A percentile compares a stretch with the other conserved stretches of the same genome.
Evolutionary conservation across 2,329 filamentous ascomycete genomes (phyloP).

Genomic region (Alternaria brassicicola): DNA sequence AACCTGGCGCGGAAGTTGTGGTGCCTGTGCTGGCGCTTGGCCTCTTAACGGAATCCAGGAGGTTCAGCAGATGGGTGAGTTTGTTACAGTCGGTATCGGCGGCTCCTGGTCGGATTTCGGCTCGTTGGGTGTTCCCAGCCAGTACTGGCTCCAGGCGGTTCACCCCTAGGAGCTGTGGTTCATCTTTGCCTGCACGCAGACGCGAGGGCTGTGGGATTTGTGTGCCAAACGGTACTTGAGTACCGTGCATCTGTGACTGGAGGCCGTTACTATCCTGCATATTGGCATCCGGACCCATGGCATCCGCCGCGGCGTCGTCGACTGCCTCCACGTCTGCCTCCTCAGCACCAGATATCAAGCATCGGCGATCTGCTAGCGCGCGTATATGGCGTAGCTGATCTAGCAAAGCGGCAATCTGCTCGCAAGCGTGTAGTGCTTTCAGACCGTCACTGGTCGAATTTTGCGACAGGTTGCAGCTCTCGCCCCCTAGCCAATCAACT

Average conservation of each 20-base stretch:
- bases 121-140: conserved; percentile 26
- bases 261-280: neutral
- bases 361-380: conserved; percentile 21
- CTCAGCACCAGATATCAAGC: conserved; percentile 15
- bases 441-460: neutral
- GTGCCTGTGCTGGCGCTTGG: neutral
- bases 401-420: conserved; percentile 9
- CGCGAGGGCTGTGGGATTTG: conserved; percentile 22
- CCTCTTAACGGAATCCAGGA: neutral
- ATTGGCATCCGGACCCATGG: neutral
- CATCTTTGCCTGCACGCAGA: conserved; percentile 5
- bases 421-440: conserved; percentile 12
- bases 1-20: neutral
- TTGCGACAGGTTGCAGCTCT: neutral
- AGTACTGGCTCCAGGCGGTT: conserved; percentile 27
- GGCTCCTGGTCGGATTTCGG: conserved; percentile 14
- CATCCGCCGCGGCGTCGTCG: conserved; percentile 16
- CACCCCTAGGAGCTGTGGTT: conserved; percentile 16
- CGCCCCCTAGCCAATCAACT: conserved; percentile 24
- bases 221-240: conserved; percentile 31
- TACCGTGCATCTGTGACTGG: conserved; percentile 26
- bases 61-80: neutral
- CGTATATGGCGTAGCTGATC: conserved; percentile 21
- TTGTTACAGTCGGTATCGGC: neutral
- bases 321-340: conserved; percentile 8